Conservation (phyloP, 208 protist genomes). For the Acanthamoeba royreba region DNA sequence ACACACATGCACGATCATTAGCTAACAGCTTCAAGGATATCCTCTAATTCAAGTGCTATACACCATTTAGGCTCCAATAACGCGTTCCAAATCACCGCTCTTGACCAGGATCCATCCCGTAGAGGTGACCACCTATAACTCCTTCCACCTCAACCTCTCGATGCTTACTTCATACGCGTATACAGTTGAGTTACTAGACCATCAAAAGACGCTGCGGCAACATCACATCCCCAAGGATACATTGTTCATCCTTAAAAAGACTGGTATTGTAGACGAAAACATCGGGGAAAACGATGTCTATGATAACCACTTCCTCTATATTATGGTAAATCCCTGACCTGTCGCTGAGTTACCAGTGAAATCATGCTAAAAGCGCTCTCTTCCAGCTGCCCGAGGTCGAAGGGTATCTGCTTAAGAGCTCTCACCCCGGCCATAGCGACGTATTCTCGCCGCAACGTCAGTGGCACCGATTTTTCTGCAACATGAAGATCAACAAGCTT, state of each 20-base stretch:
- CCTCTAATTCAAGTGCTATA: too few species aligned
- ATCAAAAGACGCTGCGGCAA: not conserved
- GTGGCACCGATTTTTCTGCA: not conserved
- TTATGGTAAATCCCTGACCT: not conserved
- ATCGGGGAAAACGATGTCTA: not conserved
- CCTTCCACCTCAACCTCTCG: not conserved
- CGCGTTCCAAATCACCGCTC: not conserved
- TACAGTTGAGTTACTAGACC: slow-evolving; percentile 18
- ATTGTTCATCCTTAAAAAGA: slow-evolving; percentile 19
- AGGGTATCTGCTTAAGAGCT: not conserved
- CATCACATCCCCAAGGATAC: not conserved
- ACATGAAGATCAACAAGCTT: not conserved
- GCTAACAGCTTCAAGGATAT: not conserved
- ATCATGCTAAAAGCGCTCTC: not conserved
- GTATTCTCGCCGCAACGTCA: not conserved
- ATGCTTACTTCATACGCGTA: not conserved
- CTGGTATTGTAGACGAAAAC: not conserved
- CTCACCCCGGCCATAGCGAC: not conserved
- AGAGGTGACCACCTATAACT: not conserved
- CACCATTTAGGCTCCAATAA: not conserved
- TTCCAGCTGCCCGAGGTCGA: not conserved
- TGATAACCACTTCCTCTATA: slow-evolving; percentile 24
- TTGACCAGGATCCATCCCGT: not conserved
- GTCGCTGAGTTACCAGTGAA: not conserved
- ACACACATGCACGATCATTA: not conserved